Percentiles rank a stretch among this genome's conserved stretches.
phyloP scores from a whole-genome alignment of 1,284 basidiomycete species.

The Thecaphora thlaspeos region DNA sequence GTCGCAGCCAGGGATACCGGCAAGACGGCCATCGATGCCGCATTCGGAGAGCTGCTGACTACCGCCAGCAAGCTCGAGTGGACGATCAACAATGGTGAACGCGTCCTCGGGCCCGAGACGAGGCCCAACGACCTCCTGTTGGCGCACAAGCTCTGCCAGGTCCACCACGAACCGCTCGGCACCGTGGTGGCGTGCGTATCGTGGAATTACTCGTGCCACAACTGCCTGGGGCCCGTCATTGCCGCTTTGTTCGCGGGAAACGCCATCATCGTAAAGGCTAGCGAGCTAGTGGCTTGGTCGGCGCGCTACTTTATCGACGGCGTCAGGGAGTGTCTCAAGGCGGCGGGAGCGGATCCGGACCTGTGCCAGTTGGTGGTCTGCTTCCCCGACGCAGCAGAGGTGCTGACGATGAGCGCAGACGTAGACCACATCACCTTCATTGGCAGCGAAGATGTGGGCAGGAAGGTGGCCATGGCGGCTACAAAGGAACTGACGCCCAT shows the following conservation, averaged over 20 bases:
- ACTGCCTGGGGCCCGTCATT: slow-evolving; percentile 87
- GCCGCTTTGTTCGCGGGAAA: slow-evolving; percentile 88
- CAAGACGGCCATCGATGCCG: slow-evolving; percentile 72
- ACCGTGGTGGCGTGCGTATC: slow-evolving; percentile 89
- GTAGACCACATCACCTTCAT: slow-evolving; percentile 80
- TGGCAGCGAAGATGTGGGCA: slow-evolving; percentile 85
- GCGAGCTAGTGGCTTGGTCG: slow-evolving; percentile 52
- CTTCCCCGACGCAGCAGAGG: slow-evolving; percentile 80
- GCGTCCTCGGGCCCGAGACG: slow-evolving; percentile 30
- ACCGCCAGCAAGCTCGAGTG: slow-evolving; percentile 50
- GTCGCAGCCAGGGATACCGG: slow-evolving; percentile 94
- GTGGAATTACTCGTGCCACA: slow-evolving; percentile 76
- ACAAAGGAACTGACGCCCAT: slow-evolving; percentile 82
- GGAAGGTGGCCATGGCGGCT: slow-evolving; percentile 78
- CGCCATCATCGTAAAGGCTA: slow-evolving; percentile 82
- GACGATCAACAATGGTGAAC: slow-evolving; percentile 44
- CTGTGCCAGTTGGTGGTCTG: slow-evolving; percentile 67
- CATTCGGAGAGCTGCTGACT: slow-evolving; percentile 58
- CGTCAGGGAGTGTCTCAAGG: slow-evolving; percentile 57
- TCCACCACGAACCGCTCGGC: slow-evolving; percentile 88
- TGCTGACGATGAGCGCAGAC: slow-evolving; percentile 73
- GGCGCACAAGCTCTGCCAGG: slow-evolving; percentile 74
- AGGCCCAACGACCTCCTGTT: slow-evolving; percentile 70
- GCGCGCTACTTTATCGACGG: slow-evolving; percentile 64
- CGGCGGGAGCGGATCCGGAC: slow-evolving; percentile 75